Base-by-base conservation (phyloP, 305 asterid genomes). In the Ajuga reptans region DNA sequence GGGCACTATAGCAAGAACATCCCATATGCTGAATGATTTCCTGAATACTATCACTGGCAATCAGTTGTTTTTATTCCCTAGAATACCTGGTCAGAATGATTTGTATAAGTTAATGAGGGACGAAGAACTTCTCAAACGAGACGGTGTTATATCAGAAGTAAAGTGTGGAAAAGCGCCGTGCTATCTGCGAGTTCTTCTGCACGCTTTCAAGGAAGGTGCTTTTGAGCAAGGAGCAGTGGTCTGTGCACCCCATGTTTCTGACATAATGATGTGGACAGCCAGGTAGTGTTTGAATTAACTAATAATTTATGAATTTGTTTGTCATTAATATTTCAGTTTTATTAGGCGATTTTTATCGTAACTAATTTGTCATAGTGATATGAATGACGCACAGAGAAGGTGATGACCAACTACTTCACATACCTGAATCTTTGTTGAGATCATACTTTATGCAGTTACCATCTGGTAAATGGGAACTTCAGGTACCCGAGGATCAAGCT, bases 221-320 rank as follows among this genome's bases (percentile, higher is more conserved):
- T 88, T 88, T 49, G 89, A 88, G 78, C 86, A 87, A 66, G 96
- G 96, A 71, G 92, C 95, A 16, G 84, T 85, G 66, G 79, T 89
- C 49, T 89, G 91, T 80, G 92, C 95, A 54, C 95, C 96, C 73
- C 80, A 15, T 64, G 79, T 67, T 49, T 69, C 81, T 50, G 96
- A 91, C 69, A 73, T 88, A 58, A 61, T 36, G 77, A 64, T 50
- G 64, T 89, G 75, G 89, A 80, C 64, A 72, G 43, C 73, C 74
- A 81, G 89, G 91, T 82, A 11, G 10, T 73, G 69, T 47, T 31
- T 18, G 29, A 51, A 41, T 71, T 47, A 16, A 69, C 31, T 42
- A n/a, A 49, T 62, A 4, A 36, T 46, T 21, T 2, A 7, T n/a
- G 1, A 18, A 12, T 45, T 52, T 51, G 47, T 57, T 42, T 62